Conservation (phyloP, 2,329 filamentous ascomycete genomes). For the Neopestalotiopsis clavispora region DNA sequence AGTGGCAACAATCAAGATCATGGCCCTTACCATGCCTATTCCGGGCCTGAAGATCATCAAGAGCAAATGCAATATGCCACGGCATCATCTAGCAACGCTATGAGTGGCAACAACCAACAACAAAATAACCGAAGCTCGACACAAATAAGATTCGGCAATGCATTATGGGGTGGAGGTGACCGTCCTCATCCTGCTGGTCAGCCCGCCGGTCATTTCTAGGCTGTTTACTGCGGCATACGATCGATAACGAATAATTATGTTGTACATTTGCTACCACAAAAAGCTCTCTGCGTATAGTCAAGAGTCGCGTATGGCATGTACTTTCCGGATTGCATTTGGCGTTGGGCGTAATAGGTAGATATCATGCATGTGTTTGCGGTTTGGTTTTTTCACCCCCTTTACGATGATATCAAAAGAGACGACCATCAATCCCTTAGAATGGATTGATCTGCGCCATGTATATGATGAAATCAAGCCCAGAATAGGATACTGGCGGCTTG, state of each 20-base stretch:
- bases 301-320: neutral
- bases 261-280: neutral
- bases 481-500: neutral
- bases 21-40: slow-evolving; percentile 21
- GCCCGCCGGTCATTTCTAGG: neutral
- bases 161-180: slow-evolving; percentile 40
- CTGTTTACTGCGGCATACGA: neutral
- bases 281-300: neutral
- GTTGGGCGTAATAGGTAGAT: slow-evolving; percentile 13
- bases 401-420: neutral
- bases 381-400: neutral
- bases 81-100: slow-evolving; percentile 18
- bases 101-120: slow-evolving; percentile 4
- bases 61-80: slow-evolving; percentile 26
- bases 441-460: neutral
- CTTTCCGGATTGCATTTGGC: neutral
- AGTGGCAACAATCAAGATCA: neutral
- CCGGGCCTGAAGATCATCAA: slow-evolving; percentile 25
- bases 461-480: slow-evolving; percentile 4
- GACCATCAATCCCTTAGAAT: neutral
- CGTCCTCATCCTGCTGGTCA: slow-evolving; percentile 10
- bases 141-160: slow-evolving; percentile 37
- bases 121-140: slow-evolving; percentile 32
- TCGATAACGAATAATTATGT: slow-evolving; percentile 3
- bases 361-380: slow-evolving; percentile 4